Evolutionary conservation across 257 asterid genomes (phyloP), one percentile per base, ranked within the genome.

Genomic region (Nicotiana undulata): DNA sequence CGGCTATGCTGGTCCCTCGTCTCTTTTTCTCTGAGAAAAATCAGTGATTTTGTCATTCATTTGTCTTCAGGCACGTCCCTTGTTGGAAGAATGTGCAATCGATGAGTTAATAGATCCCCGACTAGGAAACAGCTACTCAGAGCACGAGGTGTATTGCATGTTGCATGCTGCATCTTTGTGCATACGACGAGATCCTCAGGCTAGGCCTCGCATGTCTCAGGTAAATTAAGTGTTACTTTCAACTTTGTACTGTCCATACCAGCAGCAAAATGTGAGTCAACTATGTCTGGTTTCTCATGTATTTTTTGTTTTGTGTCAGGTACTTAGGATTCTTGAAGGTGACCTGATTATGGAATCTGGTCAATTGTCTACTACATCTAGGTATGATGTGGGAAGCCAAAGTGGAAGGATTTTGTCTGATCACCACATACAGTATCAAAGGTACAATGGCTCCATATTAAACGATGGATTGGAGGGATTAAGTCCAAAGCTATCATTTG

Each of bases 311-410:
- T 44, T 24, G 13, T 32, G 37, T 76, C 29, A 95, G 99, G 98
- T 93, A 83, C 92, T 95, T 51, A 87, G 96, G 74, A 86, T 93
- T 83, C 95, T 95, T 6, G 98, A 95, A 84, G 97, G 99, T 20
- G 97, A 93, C 32, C 80, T 87, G 11, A 79, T 86, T 1, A 89
- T 86, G 92, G 97, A 92, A 75, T 89, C 92, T 1, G 85, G 91
- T 70, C 89, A 81, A 56, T 82, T 88, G 83, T 83, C 88, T 31
- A 84, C 90, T 0, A 86, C 93, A 2, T 63, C 60, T 37, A 90
- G 92, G 53, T 67, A 81, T 20, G 96, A 92, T 63, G 87, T 83
- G 56, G 97, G 96, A 67, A 93, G 86, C 88, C 85, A 87, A 81
- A 92, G 97, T 63, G 90, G 97, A 82, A 86, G 97, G 80, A 82